Evolutionary conservation across 352 stramenopile genomes (phyloP), one percentile per base, ranked within the genome.

Genomic region (Phytophthora sp.): DNA sequence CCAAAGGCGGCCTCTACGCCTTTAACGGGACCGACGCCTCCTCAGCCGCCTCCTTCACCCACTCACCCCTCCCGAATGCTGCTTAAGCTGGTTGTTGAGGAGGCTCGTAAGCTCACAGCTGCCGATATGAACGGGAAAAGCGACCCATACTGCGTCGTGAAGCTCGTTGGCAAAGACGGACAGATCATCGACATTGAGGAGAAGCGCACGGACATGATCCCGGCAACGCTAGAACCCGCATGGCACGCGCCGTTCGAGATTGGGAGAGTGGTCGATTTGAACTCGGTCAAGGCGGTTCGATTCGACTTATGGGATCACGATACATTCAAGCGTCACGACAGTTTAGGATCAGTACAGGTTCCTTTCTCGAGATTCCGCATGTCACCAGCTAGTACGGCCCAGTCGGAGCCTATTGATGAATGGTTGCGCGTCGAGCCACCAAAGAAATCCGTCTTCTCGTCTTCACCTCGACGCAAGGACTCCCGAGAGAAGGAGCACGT

Each of bases 141-240:
- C 30, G 86, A 94, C 38, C 84, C 86, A 23, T 91, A 87, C 59
- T 91, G 82, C 27, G 52, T 89, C 31, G 63, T 94, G 5, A 88
- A 70, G 16, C 68, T 93, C 1, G 52, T 91, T 8, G 77, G 80
- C n/a, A 89, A 82, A 35, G 76, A 86, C 41, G 86, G 84, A 11
- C 41, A 80, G 41, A 47, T 82, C 2, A 71, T 91, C 27, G 78
- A 81, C n/a, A 77, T 75, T 18, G 79, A 87, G 54, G 76, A 88
- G 30, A 68, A 77, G 36, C 76, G 73, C 30, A 94, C 86, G 26
- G 71, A 84, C 29, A 77, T 81, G 45, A 66, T 82, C 35, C 74
- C 74, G 0, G 60, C 74, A 36, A 87, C 77, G 3, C 60, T 89
- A 6, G 68, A 84, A 4, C 86, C 86, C 0, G 62, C 71, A 16